Base-by-base conservation (phyloP, 2,329 filamentous ascomycete species). In the Dothideomycetidae sp. region DNA sequence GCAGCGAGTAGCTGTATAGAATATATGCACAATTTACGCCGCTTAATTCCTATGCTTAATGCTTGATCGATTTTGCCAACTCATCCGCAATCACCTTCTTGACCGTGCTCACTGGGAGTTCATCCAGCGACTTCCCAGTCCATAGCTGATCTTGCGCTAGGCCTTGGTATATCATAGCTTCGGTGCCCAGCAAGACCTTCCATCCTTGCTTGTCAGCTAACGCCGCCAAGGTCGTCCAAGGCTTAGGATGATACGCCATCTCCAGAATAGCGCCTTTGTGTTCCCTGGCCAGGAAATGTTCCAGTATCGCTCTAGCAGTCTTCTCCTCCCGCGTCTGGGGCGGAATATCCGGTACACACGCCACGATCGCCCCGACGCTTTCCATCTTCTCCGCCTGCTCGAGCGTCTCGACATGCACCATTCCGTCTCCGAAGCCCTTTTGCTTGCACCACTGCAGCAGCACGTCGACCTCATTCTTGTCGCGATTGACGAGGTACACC, bases 211-310 rank as follows among this genome's bases (percentile, higher is more conserved):
- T 56, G 48, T 72, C 66, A 0, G 76, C 72, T 29, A 84, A 49
- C 30, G 65, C 67, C 1, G 71, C 73, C 33, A 84, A 70, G 46
- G 70, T 65, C 0, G 81, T 86, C 54, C 71, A 76, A 0, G 78
- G 76, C 2, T 66, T 56, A 0, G 81, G 81, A 53, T 85, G 81
- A 54, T 86, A 86, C 63, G 80, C 85, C 81, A 88, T 86, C 56
- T 86, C 81, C 42, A 86, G 55, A 40, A 86, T 71, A 5, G 73
- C 73, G 13, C 42, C 80, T 56, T 78, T 78, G 43, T 68, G 58
- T 18, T 62, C 51, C 37, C 64, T 65, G 16, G 46, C 46, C 21
- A 71, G 42, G 36, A 71, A 68, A 3, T 61, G 54, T 48, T 73
- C 64, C 0, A 68, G 55, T 1, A 82, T 65, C 1, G 57, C 54